Evolutionary conservation across 202 grass and related monocot genomes (phyloP), one percentile per base, ranked within the genome.

Genomic region (Cymbopogon flexuosus): DNA sequence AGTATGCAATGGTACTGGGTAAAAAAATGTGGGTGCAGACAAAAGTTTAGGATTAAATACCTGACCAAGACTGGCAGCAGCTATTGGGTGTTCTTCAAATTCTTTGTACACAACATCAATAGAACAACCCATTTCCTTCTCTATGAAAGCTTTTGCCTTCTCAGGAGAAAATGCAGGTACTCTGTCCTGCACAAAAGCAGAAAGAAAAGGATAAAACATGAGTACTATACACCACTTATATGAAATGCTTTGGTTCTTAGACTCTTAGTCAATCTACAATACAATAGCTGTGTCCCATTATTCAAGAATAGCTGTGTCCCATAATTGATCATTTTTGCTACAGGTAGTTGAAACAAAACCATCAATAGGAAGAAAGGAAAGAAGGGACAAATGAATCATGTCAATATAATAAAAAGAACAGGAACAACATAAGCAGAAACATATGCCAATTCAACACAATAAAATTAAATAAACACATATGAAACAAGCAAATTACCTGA

Each of bases 81-180:
- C 95, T 86, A 97, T 97, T 19, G 95, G 95, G 4, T 68, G 78
- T 46, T 94, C 90, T 76, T 97, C 86, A 83, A 97, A 97, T 89
- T 97, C 88, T 87, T 91, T 97, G 82, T 88, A 97, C 61, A 88
- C 72, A 70, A 91, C 24, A 79, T 97, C 92, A 77, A 97, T 85
- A 63, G 92, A 74, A 80, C 86, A 93, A 46, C 89, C 90, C 85
- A 97, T 89, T 90, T 97, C 95, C 41, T 82, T 87, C 84, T 91
- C 79, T 86, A 97, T 90, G 36, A 97, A 97, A 82, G 79, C 46
- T 78, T 72, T 97, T 76, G 93, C 93, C 57, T 97, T 94, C 77
- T 97, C 86, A 40, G 92, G 95, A 85, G 95, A 93, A 89, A 97
- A 97, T 81, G 95, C 95, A 40, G 95, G 95, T 79, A 97, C 95